Base-by-base conservation (phyloP, 1,139 yeast species). In the Zygosaccharomyces pseudobailii region DNA sequence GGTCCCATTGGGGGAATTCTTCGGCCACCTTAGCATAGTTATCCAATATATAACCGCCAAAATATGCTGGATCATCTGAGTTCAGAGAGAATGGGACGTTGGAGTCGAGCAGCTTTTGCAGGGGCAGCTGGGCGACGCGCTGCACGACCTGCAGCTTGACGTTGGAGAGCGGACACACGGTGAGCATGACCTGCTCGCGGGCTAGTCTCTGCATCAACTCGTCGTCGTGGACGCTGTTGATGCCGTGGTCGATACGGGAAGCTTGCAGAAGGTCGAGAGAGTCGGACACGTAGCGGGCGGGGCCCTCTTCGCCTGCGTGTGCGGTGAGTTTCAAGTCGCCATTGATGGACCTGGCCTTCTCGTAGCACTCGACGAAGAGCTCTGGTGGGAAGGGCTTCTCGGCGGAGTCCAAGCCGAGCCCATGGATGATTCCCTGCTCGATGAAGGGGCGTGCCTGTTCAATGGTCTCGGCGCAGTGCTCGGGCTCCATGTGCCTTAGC, bases 241-340 rank as follows among this genome's bases (percentile, higher is more conserved):
- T 78, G 43, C 95, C 95, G 61, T 86, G 95, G 61, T 86, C 95
- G 49, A 86, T 82, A 68, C 95, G 76, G 30, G 80, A 73, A 13
- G 79, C 87, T 1, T 77, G 72, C 55, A 86, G 73, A 39, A 71
- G 54, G 56, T 83, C 80, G 52, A 86, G 68, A 1, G 92, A 71
- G 44, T 73, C 72, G 9, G 69, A 55, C 33, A 86, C 85, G 55
- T 72, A 84, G 13, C 78, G 73, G 39, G 86, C 79, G 54, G 83
- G 87, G 44, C 92, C 94, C 69, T 86, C 94, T 67, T 86, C 95
- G 56, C 95, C 95, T 3, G 92, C 94, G 63, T 86, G 95, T 2
- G 94, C 92, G 32, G 95, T 86, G 46, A 83, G 71, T 36, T 79
- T 76, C 48, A 81, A 74, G 42, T 73, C 62, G 27, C 82, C 79